These are phyloP conservation scores for Salix arbutifolia DNA, from an alignment of 345 rosid species.

Conservation along the genomic window DNA sequence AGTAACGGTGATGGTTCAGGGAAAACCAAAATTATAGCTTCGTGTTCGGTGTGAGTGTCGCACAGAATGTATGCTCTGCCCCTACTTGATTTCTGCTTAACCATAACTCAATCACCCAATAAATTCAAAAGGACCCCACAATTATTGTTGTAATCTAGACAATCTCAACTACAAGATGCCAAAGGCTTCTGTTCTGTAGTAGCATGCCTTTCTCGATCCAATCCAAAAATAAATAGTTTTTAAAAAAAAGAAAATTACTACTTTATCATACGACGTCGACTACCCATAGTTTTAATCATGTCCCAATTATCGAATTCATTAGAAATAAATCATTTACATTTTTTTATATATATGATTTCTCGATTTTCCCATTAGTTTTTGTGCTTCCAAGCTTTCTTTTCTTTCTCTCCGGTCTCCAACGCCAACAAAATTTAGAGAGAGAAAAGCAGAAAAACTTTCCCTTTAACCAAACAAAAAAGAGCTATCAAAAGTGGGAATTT, in stretches of 20 bases:
- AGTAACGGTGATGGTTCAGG: too few relatives aligned
- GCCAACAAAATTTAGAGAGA: conserved; percentile 13
- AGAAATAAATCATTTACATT: background rate
- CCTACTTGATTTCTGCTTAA: background rate
- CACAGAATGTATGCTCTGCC: background rate
- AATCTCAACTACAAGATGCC: background rate
- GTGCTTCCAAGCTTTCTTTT: conserved; percentile 4
- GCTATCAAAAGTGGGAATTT: conserved; percentile 39
- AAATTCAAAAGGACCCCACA: conserved; percentile 12
- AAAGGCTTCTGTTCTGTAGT: background rate
- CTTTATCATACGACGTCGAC: conserved; percentile 7
- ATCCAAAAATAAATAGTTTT: too few relatives aligned
- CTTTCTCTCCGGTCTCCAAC: conserved; percentile 19
- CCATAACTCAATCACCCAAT: conserved; percentile 12
- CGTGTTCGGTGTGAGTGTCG: background rate
- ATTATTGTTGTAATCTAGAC: conserved; percentile 3
- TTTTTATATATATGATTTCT: background rate
- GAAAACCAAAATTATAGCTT: background rate
- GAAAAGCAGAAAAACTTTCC: conserved; percentile 37
- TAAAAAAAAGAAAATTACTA: too few relatives aligned
- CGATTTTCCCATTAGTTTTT: background rate
- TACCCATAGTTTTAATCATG: background rate
- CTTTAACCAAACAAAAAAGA: conserved; percentile 53
- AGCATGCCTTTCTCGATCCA: background rate
- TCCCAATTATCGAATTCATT: background rate